A percentile compares a stretch with the other conserved stretches of the same genome.
These are phyloP conservation scores for Vaccinium darrowii DNA, from an alignment of 148 eudicot species.

Conservation along the genomic window DNA sequence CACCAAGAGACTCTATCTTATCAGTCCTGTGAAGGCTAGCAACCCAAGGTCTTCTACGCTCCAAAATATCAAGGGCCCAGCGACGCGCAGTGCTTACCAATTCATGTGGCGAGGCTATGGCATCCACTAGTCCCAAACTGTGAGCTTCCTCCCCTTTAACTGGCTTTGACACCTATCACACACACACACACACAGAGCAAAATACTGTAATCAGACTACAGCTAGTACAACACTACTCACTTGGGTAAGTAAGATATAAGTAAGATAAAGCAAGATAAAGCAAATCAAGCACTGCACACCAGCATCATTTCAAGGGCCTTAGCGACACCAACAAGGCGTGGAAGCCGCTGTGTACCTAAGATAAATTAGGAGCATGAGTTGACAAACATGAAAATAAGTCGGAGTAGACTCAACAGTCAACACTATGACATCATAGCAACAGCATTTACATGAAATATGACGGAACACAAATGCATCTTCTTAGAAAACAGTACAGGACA, in stretches of 20 bases:
- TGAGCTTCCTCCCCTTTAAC: conserved; percentile 82
- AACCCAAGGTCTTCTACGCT: conserved; percentile 76
- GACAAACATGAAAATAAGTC: not conserved
- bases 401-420: not conserved
- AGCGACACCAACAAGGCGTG: conserved; percentile 81
- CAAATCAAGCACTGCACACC: conserved; percentile 38
- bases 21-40: conserved; percentile 70
- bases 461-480: too few species aligned
- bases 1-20: conserved; percentile 84
- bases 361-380: conserved; percentile 12
- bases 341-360: conserved; percentile 91
- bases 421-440: too few species aligned
- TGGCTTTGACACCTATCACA: conserved; percentile 67
- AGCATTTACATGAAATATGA: too few species aligned
- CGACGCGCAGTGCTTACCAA: conserved; percentile 63
- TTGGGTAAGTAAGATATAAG: not conserved
- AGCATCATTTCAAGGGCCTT: conserved; percentile 95
- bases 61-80: conserved; percentile 85
- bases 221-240: not conserved
- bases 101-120: conserved; percentile 66
- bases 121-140: conserved; percentile 84
- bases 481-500: too few species aligned
- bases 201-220: not conserved
- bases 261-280: not conserved
- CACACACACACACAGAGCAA: not conserved